Base-by-base conservation (phyloP, 2,329 filamentous ascomycete species). In the Phaeosphaeriaceae sp. region DNA sequence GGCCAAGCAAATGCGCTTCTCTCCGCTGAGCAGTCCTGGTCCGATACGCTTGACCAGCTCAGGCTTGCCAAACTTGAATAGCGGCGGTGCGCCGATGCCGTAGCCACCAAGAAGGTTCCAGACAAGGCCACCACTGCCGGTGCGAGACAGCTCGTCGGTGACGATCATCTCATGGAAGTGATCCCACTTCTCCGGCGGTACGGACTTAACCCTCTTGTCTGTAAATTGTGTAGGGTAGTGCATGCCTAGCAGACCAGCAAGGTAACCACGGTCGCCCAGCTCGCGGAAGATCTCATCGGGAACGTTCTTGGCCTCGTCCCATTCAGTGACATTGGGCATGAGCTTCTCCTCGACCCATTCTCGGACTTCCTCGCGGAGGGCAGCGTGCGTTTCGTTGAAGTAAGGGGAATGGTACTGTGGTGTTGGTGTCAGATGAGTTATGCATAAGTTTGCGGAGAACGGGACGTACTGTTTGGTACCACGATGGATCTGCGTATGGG, bases 41-140 rank as follows among this genome's bases (percentile, higher is more conserved):
- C 97, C 80, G 74, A 99, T 93, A 54, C 94, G 89, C 71, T 98
- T 88, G 63, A 96, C 88, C 55, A 98, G 85, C 42, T 86, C 82
- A 83, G 94, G 90, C 82, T 91, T 91, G 72, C 93, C 95, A 73
- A 96, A 96, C 84, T 96, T 96, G 79, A 96, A 86, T 22, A 98
- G 78, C 2, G 95, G 95, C 36, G 95, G 95, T 71, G 91, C 91
- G 58, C 95, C 95, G 67, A 99, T 99, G 54, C 93, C 94, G 76
- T 92, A 97, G n/a, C 95, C 95, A 68, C 94, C 95, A 63, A 98
- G 90, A 71, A 98, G 83, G 79, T 97, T 97, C 95, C 95, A 98
- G 21, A 98, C 93, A 63, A 98, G 90, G 57, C 95, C 95, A 72
- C 95, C 95, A 48, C 91, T 96, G 55, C 90, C 95, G 51, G 88